Evolutionary conservation across 176 grass and related monocot genomes (phyloP).

Genomic region (Cenchrus fungigraminus): DNA sequence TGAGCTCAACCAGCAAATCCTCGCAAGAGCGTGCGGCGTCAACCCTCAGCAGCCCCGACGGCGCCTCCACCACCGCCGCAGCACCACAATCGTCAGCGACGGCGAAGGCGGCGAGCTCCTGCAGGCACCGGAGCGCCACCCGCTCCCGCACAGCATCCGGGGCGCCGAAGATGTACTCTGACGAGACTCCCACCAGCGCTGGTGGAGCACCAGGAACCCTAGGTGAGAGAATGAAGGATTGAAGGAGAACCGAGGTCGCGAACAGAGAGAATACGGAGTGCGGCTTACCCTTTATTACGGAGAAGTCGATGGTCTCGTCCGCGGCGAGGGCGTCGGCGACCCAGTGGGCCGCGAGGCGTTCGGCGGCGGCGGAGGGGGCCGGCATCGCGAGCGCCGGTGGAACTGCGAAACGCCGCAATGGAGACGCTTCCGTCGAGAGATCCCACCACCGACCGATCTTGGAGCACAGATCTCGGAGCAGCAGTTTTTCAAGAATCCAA

Average conservation of each 20-base stretch:
- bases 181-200: conserved; percentile 32
- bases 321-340: conserved; percentile 29
- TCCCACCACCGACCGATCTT: not conserved
- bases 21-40: conserved; percentile 35
- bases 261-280: not conserved
- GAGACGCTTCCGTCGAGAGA: not conserved
- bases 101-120: not conserved
- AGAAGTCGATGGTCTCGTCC: conserved; percentile 36
- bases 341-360: conserved; percentile 34
- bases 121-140: conserved; percentile 35
- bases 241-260: not conserved
- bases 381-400: not conserved
- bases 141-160: conserved; percentile 37
- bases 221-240: conserved; percentile 23
- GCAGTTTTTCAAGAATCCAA: not conserved
- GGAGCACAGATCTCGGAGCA: not conserved
- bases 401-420: not conserved
- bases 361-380: not conserved
- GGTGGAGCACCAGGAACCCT: conserved; percentile 30
- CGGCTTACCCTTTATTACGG: conserved; percentile 17
- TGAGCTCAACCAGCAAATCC: conserved; percentile 31
- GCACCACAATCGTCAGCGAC: not conserved
- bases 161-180: conserved; percentile 23
- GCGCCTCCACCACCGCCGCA: not conserved
- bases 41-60: conserved; percentile 5